These are phyloP conservation scores for Petunia secreta DNA, from an alignment of 257 asterid genomes.

Conservation along the genomic window DNA sequence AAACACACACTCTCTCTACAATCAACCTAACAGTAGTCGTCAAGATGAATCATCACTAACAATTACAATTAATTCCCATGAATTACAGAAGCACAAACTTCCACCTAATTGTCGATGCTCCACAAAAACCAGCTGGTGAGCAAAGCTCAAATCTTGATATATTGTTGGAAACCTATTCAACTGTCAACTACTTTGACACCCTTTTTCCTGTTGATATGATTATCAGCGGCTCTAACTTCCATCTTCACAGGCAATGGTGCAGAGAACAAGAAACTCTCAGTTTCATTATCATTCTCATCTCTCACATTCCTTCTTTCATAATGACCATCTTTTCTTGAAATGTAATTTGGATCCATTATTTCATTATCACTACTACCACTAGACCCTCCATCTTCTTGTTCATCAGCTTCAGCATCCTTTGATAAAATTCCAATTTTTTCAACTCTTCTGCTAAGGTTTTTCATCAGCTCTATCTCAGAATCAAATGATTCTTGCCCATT, in stretches of 20 bases:
- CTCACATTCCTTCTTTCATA: slow-evolving; percentile 24
- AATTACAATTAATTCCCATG: slow-evolving; percentile 14
- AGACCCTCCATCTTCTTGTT: slow-evolving; percentile 48
- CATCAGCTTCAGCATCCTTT: slow-evolving; percentile 41
- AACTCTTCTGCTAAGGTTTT: slow-evolving; percentile 41
- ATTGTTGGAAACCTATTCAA: not conserved
- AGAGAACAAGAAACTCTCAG: slow-evolving; percentile 41
- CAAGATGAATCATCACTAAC: slow-evolving; percentile 1
- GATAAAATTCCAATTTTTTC: slow-evolving; percentile 50
- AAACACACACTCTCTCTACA: not conserved
- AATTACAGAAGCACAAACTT: not conserved
- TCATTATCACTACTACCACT: slow-evolving; percentile 48
- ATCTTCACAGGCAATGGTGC: slow-evolving; percentile 64
- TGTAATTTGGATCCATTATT: slow-evolving; percentile 29
- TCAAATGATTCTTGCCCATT: slow-evolving; percentile 37
- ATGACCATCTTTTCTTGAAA: slow-evolving; percentile 26
- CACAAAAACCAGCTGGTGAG: not conserved
- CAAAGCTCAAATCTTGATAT: not conserved
- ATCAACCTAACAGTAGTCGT: slow-evolving; percentile 5
- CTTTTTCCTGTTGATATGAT: slow-evolving; percentile 38
- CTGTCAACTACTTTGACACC: slow-evolving; percentile 28
- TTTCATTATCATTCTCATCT: slow-evolving; percentile 21
- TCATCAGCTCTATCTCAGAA: slow-evolving; percentile 38
- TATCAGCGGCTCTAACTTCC: slow-evolving; percentile 44
- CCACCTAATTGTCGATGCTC: not conserved